A percentile compares a stretch with the other conserved stretches of the same genome.
phyloP scores from a whole-genome alignment of 2,329 filamentous ascomycete species.

The Trichoderma citrinoviride region DNA sequence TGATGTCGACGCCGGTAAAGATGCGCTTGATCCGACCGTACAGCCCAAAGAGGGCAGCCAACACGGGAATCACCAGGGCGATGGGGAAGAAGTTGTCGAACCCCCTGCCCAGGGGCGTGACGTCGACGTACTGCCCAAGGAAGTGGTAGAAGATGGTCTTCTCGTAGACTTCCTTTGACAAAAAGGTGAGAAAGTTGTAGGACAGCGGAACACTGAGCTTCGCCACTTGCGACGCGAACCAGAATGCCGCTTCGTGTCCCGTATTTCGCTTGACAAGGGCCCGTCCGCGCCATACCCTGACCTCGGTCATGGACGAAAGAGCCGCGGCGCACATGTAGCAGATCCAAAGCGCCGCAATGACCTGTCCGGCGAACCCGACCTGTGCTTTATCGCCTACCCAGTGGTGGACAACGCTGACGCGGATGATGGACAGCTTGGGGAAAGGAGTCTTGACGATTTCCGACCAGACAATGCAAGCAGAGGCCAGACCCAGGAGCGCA shows the following conservation, averaged over 20 bases:
- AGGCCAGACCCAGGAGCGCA: constrained; percentile 69
- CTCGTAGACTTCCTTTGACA: constrained; percentile 68
- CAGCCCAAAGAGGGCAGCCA: constrained; percentile 82
- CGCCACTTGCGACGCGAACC: constrained; percentile 92
- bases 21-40: constrained; percentile 79
- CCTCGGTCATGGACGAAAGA: constrained; percentile 81
- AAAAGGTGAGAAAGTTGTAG: constrained; percentile 95
- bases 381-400: constrained; percentile 67
- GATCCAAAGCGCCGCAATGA: constrained; percentile 83
- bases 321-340: constrained; percentile 94
- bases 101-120: constrained; percentile 76
- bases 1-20: constrained; percentile 71
- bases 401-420: constrained; percentile 69
- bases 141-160: constrained; percentile 86
- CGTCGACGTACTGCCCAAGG: constrained; percentile 75
- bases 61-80: constrained; percentile 80
- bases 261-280: constrained; percentile 89
- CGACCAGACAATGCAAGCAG: constrained; percentile 84
- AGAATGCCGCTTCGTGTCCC: constrained; percentile 88
- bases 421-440: constrained; percentile 69
- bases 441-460: constrained; percentile 84
- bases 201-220: constrained; percentile 87
- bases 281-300: constrained; percentile 96
- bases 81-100: constrained; percentile 89
- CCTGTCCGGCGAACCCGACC: constrained; percentile 81